Conservation (phyloP, 495 filamentous ascomycete species). For the Penicillium fimorum region DNA sequence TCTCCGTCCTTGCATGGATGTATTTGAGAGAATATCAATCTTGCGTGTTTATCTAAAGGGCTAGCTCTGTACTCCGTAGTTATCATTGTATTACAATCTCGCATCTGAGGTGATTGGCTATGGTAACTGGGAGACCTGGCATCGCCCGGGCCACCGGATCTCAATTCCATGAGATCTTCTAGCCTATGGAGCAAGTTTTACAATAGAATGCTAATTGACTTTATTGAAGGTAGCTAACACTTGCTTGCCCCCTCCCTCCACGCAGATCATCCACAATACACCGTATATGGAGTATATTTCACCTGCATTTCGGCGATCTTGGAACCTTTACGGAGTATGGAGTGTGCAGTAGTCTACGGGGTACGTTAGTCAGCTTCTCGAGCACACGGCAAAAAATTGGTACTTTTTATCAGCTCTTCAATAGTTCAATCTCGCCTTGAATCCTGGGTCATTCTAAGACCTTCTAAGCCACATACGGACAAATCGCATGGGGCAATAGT, state of each 20-base stretch:
- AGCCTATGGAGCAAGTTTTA: background rate
- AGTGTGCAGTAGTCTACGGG: background rate
- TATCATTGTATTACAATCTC: background rate
- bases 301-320: background rate
- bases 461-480: background rate
- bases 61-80: background rate
- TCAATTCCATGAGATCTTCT: slow-evolving; percentile 1
- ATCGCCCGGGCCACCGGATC: background rate
- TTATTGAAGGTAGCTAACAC: background rate
- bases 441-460: background rate
- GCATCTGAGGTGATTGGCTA: background rate
- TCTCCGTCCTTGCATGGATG: background rate
- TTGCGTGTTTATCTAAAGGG: background rate
- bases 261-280: slow-evolving; percentile 1
- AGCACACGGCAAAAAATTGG: background rate
- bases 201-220: background rate
- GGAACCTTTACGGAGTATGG: background rate
- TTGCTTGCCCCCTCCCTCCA: slow-evolving; percentile 10
- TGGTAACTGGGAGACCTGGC: background rate
- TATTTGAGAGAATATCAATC: background rate
- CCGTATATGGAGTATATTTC: background rate
- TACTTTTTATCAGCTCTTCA: background rate
- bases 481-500: background rate
- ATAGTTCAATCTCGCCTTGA: slow-evolving; percentile 1
- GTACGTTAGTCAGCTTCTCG: background rate